These are phyloP conservation scores for Trichoderma asperelloides DNA, from an alignment of 495 filamentous ascomycete genomes.

Conservation along the genomic window DNA sequence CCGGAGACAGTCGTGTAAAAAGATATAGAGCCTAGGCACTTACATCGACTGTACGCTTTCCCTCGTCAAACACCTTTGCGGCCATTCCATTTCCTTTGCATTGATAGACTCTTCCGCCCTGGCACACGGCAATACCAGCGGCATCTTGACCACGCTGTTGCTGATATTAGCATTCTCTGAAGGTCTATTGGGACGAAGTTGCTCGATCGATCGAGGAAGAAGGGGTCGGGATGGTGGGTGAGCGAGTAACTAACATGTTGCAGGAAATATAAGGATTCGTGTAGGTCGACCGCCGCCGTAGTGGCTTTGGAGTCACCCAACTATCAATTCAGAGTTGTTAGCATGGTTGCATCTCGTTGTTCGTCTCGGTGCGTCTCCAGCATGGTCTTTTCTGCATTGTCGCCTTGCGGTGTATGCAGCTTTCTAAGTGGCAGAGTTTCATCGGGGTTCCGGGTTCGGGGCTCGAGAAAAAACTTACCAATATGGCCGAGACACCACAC, in stretches of 20 bases:
- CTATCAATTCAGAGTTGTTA: background rate
- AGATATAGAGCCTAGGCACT: conserved; percentile 53
- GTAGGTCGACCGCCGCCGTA: conserved; percentile 66
- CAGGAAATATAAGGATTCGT: conserved; percentile 83
- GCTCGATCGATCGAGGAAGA: too few species aligned
- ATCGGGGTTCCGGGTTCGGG: too few species aligned
- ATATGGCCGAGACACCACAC: too few species aligned
- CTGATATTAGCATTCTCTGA: background rate
- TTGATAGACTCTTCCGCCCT: conserved; percentile 76
- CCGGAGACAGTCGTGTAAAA: too few species aligned
- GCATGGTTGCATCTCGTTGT: too few species aligned
- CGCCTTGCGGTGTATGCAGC: too few species aligned
- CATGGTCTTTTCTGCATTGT: too few species aligned
- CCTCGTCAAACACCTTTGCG: conserved; percentile 76
- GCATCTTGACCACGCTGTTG: conserved; percentile 81
- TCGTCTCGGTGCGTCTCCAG: too few species aligned
- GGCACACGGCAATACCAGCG: conserved; percentile 77
- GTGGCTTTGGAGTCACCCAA: conserved; percentile 35
- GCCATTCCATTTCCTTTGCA: conserved; percentile 92
- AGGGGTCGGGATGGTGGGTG: too few species aligned
- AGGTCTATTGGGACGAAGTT: too few species aligned
- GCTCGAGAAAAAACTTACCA: too few species aligned
- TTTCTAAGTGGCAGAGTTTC: too few species aligned
- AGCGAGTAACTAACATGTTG: conserved; percentile 29
- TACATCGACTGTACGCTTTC: conserved; percentile 32